phyloP scores from a whole-genome alignment of 1,284 basidiomycete genomes.

The Pisolithus thermaeus region DNA sequence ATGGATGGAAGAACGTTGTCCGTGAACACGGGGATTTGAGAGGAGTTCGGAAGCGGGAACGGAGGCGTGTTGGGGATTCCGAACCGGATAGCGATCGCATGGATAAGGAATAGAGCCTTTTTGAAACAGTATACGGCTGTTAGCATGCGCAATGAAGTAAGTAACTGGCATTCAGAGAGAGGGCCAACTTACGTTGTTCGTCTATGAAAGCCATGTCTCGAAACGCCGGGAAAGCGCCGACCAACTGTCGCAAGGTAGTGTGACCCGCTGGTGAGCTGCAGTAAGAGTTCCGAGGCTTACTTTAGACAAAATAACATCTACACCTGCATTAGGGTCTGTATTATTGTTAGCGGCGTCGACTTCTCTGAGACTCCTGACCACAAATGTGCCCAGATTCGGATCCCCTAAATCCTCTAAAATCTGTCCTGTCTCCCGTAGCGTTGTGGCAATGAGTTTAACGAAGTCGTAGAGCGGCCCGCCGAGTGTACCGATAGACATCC shows the following conservation, averaged over 20 bases:
- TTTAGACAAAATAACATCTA: constrained; percentile 61
- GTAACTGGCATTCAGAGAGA: constrained; percentile 4
- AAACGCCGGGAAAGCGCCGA: constrained; percentile 72
- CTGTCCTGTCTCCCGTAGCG: constrained; percentile 69
- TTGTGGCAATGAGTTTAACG: constrained; percentile 57
- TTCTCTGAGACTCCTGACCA: constrained; percentile 58
- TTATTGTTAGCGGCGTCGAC: constrained; percentile 39
- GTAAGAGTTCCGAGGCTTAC: constrained; percentile 33
- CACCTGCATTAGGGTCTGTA: constrained; percentile 33
- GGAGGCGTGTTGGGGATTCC: constrained; percentile 42
- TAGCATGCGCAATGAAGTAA: constrained; percentile 5
- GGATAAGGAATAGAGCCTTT: constrained; percentile 80
- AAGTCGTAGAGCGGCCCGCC: constrained; percentile 72
- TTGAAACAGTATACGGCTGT: constrained; percentile 82
- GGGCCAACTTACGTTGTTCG: constrained; percentile 48
- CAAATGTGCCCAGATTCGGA: constrained; percentile 67
- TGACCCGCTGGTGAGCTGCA: constrained; percentile 6
- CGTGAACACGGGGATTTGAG: constrained; percentile 66
- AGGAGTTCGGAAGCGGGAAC: constrained; percentile 58
- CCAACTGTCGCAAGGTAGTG: constrained; percentile 43
- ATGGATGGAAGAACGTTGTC: constrained; percentile 87
- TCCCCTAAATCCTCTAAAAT: constrained; percentile 58
- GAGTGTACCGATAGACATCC: constrained; percentile 68
- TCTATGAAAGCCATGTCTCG: constrained; percentile 64
- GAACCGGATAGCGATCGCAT: constrained; percentile 64